Evolutionary conservation across 148 eudicot species (phyloP), one percentile per base, ranked within the genome.

Genomic region (Pouteria glomerata): DNA sequence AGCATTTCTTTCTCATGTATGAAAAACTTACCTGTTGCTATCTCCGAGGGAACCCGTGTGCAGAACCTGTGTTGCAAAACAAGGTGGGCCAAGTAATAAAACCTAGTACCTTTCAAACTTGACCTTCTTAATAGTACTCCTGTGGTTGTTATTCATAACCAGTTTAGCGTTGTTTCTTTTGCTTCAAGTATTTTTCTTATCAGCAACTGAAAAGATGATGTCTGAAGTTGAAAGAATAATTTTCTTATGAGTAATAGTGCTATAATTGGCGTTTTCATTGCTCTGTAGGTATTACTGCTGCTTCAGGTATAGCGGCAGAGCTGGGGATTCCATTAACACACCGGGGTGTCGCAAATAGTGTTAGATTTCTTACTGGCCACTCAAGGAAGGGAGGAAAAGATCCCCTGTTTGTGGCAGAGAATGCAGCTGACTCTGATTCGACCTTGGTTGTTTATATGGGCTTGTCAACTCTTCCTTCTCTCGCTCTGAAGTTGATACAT

Each of bases 401-500:
- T 70, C 98, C 97, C 66, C 74, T 95, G 39, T 95, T 76, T 76
- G 96, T 95, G 14, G 97, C 93, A 21, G 92, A 86, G 65, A 89
- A 84, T 80, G 97, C 98, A 44, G 97, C 93, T 27, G 96, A 95
- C 65, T 88, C 96, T n/a, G 98, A 95, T 82, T 86, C 88, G 31
- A 95, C 98, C 37, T 84, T 95, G 71, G 98, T 95, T 42, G 90
- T 95, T 21, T 95, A 95, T 52, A 95, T 95, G 98, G 98, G 98
- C 51, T 81, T 95, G 81, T 84, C 98, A 30, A 95, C 98, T 42
- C 90, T 95, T 29, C 98, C 97, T 67, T 86, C 96, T 65, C 96
- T 95, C 66, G 85, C 94, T 50, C 75, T 76, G 64, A 95, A 88
- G 64, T 64, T 95, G 80, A 89, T 91, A 66, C 85, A 83, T 57